Evolutionary conservation across 306 rosid genomes (phyloP).

Genomic region (Purshia tridentata): DNA sequence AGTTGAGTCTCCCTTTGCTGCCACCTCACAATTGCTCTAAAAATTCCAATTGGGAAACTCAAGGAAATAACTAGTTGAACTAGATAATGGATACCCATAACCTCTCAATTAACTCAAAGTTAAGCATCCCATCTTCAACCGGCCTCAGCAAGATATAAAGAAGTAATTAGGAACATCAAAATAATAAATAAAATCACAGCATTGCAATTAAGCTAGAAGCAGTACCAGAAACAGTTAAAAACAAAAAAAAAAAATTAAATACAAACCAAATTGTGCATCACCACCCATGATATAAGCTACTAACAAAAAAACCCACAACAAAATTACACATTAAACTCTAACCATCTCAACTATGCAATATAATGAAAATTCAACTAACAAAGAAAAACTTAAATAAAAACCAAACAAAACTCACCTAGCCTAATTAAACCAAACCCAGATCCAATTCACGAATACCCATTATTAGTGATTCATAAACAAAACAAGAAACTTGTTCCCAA

Average conservation of each 20-base stretch:
- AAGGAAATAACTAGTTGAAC: constrained; percentile 14
- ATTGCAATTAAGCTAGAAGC: constrained; percentile 24
- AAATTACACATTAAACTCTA: constrained; percentile 31
- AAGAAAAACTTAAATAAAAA: constrained; percentile 27
- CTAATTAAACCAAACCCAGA: constrained; percentile 18
- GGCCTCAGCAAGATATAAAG: not conserved
- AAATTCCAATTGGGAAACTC: constrained; percentile 24
- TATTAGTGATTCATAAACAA: not conserved
- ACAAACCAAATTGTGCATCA: constrained; percentile 19
- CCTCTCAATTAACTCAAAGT: constrained; percentile 39
- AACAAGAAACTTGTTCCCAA: not conserved
- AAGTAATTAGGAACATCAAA: constrained; percentile 21
- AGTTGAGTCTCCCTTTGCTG: constrained; percentile 41
- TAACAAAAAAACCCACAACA: constrained; percentile 9
- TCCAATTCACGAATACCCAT: constrained; percentile 22
- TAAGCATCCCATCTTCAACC: constrained; percentile 34
- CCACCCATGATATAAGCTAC: constrained; percentile 14
- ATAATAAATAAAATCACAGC: constrained; percentile 13
- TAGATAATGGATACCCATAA: constrained; percentile 23
- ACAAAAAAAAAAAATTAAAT: not conserved
- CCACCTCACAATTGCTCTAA: constrained; percentile 44
- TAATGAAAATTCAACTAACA: constrained; percentile 42
- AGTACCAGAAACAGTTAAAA: constrained; percentile 11
- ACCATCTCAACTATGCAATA: constrained; percentile 46
- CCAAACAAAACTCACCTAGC: constrained; percentile 18